These are phyloP conservation scores for Inga laurina DNA, from an alignment of 306 rosid species.

Conservation along the genomic window DNA sequence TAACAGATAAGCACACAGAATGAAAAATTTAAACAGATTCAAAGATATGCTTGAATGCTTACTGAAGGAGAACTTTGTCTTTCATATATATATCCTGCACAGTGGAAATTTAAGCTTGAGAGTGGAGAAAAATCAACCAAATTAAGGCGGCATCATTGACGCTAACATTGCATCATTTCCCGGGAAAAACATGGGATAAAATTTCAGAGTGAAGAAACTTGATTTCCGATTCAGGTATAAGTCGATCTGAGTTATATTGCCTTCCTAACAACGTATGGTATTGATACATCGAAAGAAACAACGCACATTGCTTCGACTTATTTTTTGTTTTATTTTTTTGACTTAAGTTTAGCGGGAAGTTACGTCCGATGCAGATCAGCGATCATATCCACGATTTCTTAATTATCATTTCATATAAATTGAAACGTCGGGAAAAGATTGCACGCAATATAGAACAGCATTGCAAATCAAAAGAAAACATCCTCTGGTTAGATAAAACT, in stretches of 20 bases:
- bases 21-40: constrained; percentile 19
- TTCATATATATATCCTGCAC: constrained; percentile 76
- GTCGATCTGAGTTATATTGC: constrained; percentile 8
- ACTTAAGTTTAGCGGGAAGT: background rate
- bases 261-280: background rate
- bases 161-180: background rate
- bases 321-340: background rate
- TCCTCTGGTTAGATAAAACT: background rate
- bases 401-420: constrained; percentile 28
- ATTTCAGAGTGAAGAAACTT: background rate
- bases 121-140: background rate
- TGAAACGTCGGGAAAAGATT: constrained; percentile 8
- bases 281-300: background rate
- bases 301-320: background rate
- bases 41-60: constrained; percentile 38
- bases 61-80: constrained; percentile 66
- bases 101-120: constrained; percentile 1
- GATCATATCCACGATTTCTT: background rate
- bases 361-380: constrained; percentile 1
- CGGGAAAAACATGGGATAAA: background rate
- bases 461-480: background rate
- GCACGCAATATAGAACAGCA: background rate
- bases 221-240: background rate
- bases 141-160: background rate
- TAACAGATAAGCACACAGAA: constrained; percentile 26